phyloP scores from a whole-genome alignment of 225 moss, liverwort and hornwort genomes.

The Rhytidiadelphus loreus region DNA sequence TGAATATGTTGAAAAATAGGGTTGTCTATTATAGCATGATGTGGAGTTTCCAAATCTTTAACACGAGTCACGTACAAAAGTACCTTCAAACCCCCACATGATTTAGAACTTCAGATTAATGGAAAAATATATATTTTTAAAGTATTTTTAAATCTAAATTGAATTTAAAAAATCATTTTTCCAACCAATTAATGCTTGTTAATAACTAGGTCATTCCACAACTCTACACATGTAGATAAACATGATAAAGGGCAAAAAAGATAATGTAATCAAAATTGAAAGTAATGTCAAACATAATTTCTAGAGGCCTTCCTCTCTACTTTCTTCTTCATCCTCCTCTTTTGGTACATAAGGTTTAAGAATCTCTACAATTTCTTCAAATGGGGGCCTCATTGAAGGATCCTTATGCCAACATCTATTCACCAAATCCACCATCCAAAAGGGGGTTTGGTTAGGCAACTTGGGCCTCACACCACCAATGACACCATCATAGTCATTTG shows the following conservation, averaged over 20 bases:
- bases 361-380: neutral
- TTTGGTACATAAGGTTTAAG: neutral
- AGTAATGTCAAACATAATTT: neutral
- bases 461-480: neutral
- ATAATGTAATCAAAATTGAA: neutral
- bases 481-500: neutral
- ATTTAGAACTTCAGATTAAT: too few species aligned
- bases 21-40: too few species aligned
- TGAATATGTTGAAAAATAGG: too few species aligned
- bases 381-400: neutral
- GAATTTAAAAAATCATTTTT: rapidly evolving
- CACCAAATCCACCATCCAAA: neutral
- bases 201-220: neutral
- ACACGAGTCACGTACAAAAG: too few species aligned
- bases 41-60: too few species aligned
- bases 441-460: neutral
- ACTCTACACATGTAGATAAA: rapidly evolving
- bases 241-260: too few species aligned
- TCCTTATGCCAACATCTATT: neutral
- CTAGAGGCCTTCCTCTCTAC: rapidly evolving
- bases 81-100: too few species aligned
- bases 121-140: too few species aligned
- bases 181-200: too few species aligned
- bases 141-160: too few species aligned
- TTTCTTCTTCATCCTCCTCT: too few species aligned